Conservation (phyloP, 2,329 filamentous ascomycete species). For the Septoria linicola region DNA sequence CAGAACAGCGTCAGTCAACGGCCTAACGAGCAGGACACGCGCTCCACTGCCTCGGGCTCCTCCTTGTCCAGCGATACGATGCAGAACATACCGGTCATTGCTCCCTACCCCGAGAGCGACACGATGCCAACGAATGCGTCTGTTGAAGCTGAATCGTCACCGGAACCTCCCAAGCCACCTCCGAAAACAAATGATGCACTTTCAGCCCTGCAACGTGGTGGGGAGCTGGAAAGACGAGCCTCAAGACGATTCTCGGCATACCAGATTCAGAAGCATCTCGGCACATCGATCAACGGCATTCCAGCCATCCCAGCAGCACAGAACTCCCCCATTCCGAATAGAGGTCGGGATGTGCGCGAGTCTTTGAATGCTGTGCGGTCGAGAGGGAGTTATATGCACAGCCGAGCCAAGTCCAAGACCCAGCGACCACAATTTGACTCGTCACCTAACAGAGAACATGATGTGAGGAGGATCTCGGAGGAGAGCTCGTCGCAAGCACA, state of each 20-base stretch:
- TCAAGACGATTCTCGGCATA: conserved; percentile 94
- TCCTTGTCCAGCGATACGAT: conserved; percentile 71
- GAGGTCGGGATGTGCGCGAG: conserved; percentile 79
- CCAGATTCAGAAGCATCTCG: conserved; percentile 92
- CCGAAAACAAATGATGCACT: conserved; percentile 86
- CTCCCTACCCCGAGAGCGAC: conserved; percentile 68
- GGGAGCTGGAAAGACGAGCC: conserved; percentile 86
- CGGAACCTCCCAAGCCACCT: conserved; percentile 65
- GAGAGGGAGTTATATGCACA: conserved; percentile 49
- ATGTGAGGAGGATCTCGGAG: conserved; percentile 60
- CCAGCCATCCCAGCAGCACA: conserved; percentile 79
- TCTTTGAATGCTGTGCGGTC: conserved; percentile 72
- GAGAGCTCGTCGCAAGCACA: conserved; percentile 50
- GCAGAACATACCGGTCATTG: conserved; percentile 72
- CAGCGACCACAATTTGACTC: conserved; percentile 49
- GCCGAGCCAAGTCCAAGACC: conserved; percentile 30
- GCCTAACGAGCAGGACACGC: conserved; percentile 22
- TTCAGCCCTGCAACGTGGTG: conserved; percentile 84
- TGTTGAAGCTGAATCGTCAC: conserved; percentile 39
- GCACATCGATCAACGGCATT: conserved; percentile 74
- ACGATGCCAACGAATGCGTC: conserved; percentile 43
- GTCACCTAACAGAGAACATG: conserved; percentile 58
- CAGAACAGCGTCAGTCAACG: conserved; percentile 34
- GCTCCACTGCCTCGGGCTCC: conserved; percentile 55
- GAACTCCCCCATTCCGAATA: conserved; percentile 78